Evolutionary conservation across 2,329 filamentous ascomycete species (phyloP).

Genomic region (Drechslerella coelobrocha): DNA sequence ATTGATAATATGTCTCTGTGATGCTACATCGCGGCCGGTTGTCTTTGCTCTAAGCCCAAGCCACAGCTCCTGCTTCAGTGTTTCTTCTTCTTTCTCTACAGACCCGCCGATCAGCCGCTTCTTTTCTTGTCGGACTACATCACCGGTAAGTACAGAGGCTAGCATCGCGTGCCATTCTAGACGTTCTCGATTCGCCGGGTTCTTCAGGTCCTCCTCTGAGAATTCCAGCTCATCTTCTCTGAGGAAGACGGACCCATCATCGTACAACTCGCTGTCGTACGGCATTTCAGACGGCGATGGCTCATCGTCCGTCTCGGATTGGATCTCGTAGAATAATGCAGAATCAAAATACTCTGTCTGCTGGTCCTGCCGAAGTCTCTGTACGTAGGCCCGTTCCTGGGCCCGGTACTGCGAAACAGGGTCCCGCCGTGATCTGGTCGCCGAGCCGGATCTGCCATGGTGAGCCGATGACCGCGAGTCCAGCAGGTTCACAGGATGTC

Average conservation of each 20-base stretch:
- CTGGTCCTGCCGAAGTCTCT: constrained; percentile 83
- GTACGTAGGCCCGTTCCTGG: constrained; percentile 93
- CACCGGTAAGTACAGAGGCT: constrained; percentile 90
- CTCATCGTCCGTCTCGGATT: constrained; percentile 88
- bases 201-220: constrained; percentile 85
- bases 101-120: constrained; percentile 84
- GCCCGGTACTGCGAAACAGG: constrained; percentile 77
- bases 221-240: constrained; percentile 82
- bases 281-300: constrained; percentile 84
- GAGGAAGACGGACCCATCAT: constrained; percentile 67
- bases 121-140: constrained; percentile 98
- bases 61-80: constrained; percentile 76
- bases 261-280: constrained; percentile 81
- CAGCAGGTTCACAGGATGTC: constrained; percentile 57
- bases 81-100: constrained; percentile 66
- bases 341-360: constrained; percentile 72
- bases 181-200: constrained; percentile 84
- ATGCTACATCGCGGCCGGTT: constrained; percentile 80
- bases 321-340: constrained; percentile 66
- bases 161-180: constrained; percentile 99
- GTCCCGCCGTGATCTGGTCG: constrained; percentile 65
- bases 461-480: constrained; percentile 58
- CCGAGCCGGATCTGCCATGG: constrained; percentile 62
- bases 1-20: constrained; percentile 86
- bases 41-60: constrained; percentile 82